Evolutionary conservation across 1,284 basidiomycete genomes (phyloP), one percentile per base, ranked within the genome.

Genomic region (Pseudozyma tsukubaensis): DNA sequence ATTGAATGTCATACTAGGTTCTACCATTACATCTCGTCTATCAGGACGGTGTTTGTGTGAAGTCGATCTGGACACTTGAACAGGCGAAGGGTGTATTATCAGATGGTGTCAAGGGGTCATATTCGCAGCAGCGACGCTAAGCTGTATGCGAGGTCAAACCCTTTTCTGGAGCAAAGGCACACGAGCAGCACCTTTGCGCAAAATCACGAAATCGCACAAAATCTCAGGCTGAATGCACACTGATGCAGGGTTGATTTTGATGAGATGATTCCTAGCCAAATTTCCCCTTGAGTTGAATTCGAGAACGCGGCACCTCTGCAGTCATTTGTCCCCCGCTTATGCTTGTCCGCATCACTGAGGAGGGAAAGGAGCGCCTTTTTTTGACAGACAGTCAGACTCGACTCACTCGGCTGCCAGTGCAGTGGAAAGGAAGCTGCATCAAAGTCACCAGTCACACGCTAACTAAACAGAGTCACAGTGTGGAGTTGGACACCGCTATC

Each of bases 221-320:
- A 35, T 10, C 18, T 11, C 18, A n/a, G 34, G 39, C 29, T 42
- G 47, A 39, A 47, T 43, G 58, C 44, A 36, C 35, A 29, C 19
- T 54, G 47, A 62, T 62, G 59, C 59, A 62, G 59, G 59, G 59
- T 55, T 50, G 32, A 24, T 29, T 34, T 37, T 34, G 16, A 32
- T 18, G 29, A 24, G 19, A 14, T 52, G 43, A 29, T 16, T 36
- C 4, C 13, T 2, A 19, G 21, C 13, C 50, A 39, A 36, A 37
- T 11, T 8, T 18, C 16, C 16, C 37, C 11, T 39, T 39, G 11
- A n/a, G 11, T 39, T 39, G 16, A 39, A 13, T 39, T 39, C 16
- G 37, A 4, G 37, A 44, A n/a, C 18, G 45, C 45, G 29, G 57
- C 50, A 47, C 34, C 19, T 51, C 24, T 16, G 4, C 49, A 32